Evolutionary conservation across 2,329 filamentous ascomycete genomes (phyloP), one percentile per base, ranked within the genome.

Genomic region (Myrmaecium sp.): DNA sequence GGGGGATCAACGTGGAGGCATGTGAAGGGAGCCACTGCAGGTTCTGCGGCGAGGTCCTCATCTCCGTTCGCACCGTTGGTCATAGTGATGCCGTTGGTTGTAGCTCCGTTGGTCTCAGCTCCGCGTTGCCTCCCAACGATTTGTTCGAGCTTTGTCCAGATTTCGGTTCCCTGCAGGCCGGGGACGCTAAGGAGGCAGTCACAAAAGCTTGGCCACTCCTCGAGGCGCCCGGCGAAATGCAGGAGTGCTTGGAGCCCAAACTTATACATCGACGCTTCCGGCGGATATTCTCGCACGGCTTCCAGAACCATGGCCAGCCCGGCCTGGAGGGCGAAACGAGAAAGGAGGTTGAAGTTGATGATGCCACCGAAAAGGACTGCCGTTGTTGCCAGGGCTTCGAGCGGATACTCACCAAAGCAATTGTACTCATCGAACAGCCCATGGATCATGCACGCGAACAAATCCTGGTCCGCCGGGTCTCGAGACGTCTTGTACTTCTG

Each of bases 221-320:
- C 66, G 25, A 98, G 70, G 21, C 89, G 72, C 20, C 70, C 65
- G 29, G 82, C 74, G 28, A 95, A 68, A 49, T 95, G 83, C 47
- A 94, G 75, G 33, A 98, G 66, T 10, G 89, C 89, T 48, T 98
- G 89, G 8, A 98, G 65, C 7, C 91, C 89, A 46, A 98, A 98
- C 43, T 94, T 93, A 60, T 89, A 95, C 89, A 98, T 95, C 1
- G 81, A 74, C 33, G 84, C 74, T 17, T 91, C 78, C 1, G 78
- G 71, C 17, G 66, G 58, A 42, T 89, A 81, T 36, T 93, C 83
- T 36, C 81, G 69, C 14, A 98, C 83, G 8, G 89, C 82, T 49
- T 98, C 84, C n/a, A 95, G 61, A 35, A 98, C 92, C 82, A 98
- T 94, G 10, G 80, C 83, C 10, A 95, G 61, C n/a, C 81, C 89